Evolutionary conservation across 768 basidiomycete species (phyloP), one percentile per base, ranked within the genome.

Genomic region (Dioszegia crocea): DNA sequence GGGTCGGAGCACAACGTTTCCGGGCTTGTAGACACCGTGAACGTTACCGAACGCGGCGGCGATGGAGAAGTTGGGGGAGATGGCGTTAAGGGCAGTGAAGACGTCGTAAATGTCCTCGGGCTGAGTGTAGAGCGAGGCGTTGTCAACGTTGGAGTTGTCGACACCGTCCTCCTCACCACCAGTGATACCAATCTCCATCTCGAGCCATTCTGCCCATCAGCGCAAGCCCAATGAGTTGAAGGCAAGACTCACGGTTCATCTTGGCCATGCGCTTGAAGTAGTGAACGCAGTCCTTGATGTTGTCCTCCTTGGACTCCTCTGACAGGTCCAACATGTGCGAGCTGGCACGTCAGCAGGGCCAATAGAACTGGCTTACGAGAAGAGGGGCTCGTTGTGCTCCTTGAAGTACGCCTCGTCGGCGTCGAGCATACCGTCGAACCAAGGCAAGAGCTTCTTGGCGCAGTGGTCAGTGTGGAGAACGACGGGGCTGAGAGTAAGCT

Each of bases 111-210:
- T 86, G 68, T 99, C 94, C 70, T 91, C 87, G 38, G 96, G 93
- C 78, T 99, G 96, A 26, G 96, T 99, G 83, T 99, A 99, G 72
- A 98, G 82, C 60, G 84, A 83, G 45, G 86, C 81, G 80, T 98
- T 99, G 81, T 99, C 96, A 62, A 91, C 91, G 40, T 82, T 85
- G 45, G 91, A 87, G 83, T 99, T 99, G 81, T 99, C 94, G 48
- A 99, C 96, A 76, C 96, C 94, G 74, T 98, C 96, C 78, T 99
- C 96, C 79, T 99, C 96, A 70, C 96, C 96, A 73, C 96, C 96
- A 50, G 96, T 99, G 80, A 99, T 98, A 74, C 96, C 96, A 77
- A 99, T 99, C 80, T 99, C 96, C 96, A 99, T 99, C 84, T 99
- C 96, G 78, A 99, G 90, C 91, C 91, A 99, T 65, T 73, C 67